Percentiles rank a stretch among this genome's conserved stretches.
phyloP scores from a whole-genome alignment of 1,139 yeast species.

The Scheffersomyces stambukii region DNA sequence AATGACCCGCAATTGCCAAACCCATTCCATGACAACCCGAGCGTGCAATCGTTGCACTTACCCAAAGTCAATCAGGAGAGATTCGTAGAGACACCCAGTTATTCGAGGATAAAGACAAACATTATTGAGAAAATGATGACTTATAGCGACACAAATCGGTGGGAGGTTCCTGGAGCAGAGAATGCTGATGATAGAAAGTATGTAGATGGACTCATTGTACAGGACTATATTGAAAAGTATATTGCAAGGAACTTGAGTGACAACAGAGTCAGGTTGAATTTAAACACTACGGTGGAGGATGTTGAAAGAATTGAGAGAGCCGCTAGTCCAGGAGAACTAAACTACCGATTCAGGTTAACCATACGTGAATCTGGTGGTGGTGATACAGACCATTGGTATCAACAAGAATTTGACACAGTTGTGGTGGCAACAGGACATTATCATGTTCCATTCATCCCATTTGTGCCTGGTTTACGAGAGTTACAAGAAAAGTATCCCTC shows the following conservation, averaged over 20 bases:
- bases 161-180: conserved; percentile 24
- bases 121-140: conserved; percentile 44
- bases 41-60: no score
- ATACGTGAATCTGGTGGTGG: conserved; percentile 22
- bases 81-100: conserved; percentile 37
- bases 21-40: conserved; percentile 20
- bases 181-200: conserved; percentile 20
- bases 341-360: conserved; percentile 27
- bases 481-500: conserved; percentile 24
- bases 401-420: conserved; percentile 23
- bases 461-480: conserved; percentile 35
- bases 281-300: conserved; percentile 35
- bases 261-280: conserved; percentile 19
- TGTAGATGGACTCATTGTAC: conserved; percentile 25
- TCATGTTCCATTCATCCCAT: conserved; percentile 30
- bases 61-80: conserved; percentile 15
- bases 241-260: conserved; percentile 19
- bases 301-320: conserved; percentile 20
- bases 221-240: conserved; percentile 31
- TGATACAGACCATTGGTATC: conserved; percentile 19
- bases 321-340: conserved; percentile 8
- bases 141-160: conserved; percentile 31
- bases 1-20: conserved; percentile 29
- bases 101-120: conserved; percentile 35
- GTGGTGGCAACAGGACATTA: conserved; percentile 32